Conservation (phyloP, 768 basidiomycete genomes). For the Boletus barrowsii region DNA sequence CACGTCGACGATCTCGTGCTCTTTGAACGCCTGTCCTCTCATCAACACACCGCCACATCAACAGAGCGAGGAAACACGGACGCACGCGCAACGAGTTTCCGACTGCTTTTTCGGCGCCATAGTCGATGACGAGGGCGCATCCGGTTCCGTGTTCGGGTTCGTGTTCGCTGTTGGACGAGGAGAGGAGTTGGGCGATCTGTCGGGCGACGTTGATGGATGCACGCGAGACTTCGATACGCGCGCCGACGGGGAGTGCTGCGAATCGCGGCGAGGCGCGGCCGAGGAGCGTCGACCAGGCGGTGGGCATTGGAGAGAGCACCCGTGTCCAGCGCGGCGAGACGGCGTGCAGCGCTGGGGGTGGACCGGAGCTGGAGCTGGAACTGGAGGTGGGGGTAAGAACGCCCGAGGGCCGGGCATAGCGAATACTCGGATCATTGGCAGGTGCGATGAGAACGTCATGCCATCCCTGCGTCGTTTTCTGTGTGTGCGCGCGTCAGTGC, state of each 20-base stretch:
- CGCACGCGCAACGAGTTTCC: slow-evolving; percentile 80
- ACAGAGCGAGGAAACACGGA: not conserved
- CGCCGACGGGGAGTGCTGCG: slow-evolving; percentile 59
- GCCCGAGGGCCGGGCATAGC: slow-evolving; percentile 22
- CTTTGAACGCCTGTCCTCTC: slow-evolving; percentile 73
- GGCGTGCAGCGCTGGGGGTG: not conserved
- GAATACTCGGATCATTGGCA: slow-evolving; percentile 38
- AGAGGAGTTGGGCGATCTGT: slow-evolving; percentile 62
- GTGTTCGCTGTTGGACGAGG: not conserved
- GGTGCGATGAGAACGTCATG: slow-evolving; percentile 75
- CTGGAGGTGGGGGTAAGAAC: not conserved
- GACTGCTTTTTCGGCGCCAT: slow-evolving; percentile 71
- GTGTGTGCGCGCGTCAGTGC: not conserved
- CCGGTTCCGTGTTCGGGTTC: slow-evolving; percentile 31
- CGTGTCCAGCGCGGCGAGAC: slow-evolving; percentile 49
- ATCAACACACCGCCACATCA: too few relatives aligned
- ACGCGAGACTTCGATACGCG: slow-evolving; percentile 79
- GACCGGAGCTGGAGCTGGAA: not conserved
- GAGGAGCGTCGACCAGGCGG: slow-evolving; percentile 51
- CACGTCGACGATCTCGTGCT: slow-evolving; percentile 80
- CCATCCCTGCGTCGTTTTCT: slow-evolving; percentile 83
- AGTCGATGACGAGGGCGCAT: slow-evolving; percentile 84
- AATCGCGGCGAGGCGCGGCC: slow-evolving; percentile 70
- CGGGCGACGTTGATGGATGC: slow-evolving; percentile 66
- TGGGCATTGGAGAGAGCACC: slow-evolving; percentile 63